Conservation (phyloP, 495 filamentous ascomycete genomes). For the Xylaria intraflava region DNA sequence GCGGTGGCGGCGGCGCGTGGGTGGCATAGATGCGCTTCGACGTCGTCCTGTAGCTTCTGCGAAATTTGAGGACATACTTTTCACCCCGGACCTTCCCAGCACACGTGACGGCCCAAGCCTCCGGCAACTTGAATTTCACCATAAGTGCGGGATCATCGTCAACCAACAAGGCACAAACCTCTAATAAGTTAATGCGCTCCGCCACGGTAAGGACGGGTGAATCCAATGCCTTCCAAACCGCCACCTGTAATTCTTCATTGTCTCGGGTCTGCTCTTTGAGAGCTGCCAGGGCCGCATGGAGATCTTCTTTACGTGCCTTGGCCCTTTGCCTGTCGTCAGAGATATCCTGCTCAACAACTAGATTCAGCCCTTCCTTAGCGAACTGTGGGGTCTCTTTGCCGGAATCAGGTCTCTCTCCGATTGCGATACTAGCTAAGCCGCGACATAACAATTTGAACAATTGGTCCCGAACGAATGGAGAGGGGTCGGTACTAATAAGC, state of each 20-base stretch:
- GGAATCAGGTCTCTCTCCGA: constrained; percentile 49
- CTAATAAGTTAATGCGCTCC: constrained; percentile 72
- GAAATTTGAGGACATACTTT: constrained; percentile 28
- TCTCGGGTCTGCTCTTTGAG: constrained; percentile 63
- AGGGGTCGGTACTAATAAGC: constrained; percentile 67
- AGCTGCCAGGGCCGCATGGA: constrained; percentile 66
- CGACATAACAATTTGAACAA: constrained; percentile 61
- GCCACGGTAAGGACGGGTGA: constrained; percentile 56
- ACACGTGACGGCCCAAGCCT: constrained; percentile 61
- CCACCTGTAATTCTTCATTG: constrained; percentile 55
- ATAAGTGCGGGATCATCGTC: constrained; percentile 55
- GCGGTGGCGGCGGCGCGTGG: constrained; percentile 10
- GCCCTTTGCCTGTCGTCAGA: constrained; percentile 58
- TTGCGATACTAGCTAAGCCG: constrained; percentile 71
- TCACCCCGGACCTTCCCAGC: constrained; percentile 19
- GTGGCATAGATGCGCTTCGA: constrained; percentile 20
- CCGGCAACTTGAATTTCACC: constrained; percentile 61
- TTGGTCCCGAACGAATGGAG: constrained; percentile 67
- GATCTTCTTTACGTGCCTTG: constrained; percentile 65
- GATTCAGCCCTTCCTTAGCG: constrained; percentile 36
- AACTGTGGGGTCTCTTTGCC: constrained; percentile 28
- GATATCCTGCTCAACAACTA: constrained; percentile 71
- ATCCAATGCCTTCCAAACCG: constrained; percentile 73
- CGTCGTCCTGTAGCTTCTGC: constrained; percentile 25
- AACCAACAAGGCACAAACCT: constrained; percentile 70